Conservation (phyloP, 768 basidiomycete species). For the Sistotremastrum suecicum region DNA sequence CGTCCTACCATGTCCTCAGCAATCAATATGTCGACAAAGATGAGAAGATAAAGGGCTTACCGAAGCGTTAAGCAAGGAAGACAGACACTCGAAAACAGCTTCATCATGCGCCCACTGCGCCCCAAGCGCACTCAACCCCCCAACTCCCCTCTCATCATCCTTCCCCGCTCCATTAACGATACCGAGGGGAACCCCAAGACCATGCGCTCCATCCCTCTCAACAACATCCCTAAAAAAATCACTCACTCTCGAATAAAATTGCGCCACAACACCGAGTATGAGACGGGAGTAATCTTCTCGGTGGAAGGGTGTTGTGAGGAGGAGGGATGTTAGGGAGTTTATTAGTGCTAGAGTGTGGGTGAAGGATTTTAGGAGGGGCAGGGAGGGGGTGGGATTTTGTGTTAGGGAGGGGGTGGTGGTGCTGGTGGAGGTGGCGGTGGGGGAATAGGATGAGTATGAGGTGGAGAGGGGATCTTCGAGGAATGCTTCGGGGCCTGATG, state of each 20-base stretch:
- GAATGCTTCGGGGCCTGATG: conserved; percentile 70
- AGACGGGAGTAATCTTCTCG: conserved; percentile 89
- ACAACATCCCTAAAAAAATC: conserved; percentile 73
- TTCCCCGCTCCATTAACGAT: no score
- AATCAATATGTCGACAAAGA: conserved; percentile 1
- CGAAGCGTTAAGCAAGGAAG: conserved; percentile 40
- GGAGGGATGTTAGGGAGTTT: conserved; percentile 85
- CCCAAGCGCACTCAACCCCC: conserved; percentile 19
- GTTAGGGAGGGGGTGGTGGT: no score
- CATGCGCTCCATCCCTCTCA: conserved; percentile 20
- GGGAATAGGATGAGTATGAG: conserved; percentile 31
- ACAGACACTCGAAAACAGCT: conserved; percentile 62
- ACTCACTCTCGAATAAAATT: conserved; percentile 91
- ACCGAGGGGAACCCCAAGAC: conserved; percentile 4
- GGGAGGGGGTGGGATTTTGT: no score
- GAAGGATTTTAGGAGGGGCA: no score
- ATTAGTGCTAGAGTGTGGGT: conserved; percentile 46
- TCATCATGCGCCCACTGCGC: conserved; percentile 77
- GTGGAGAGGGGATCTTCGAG: conserved; percentile 61
- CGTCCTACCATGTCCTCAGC: conserved; percentile 23
- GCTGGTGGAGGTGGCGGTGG: no score
- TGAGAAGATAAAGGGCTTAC: conserved; percentile 24
- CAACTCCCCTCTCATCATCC: no score
- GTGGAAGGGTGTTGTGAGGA: conserved; percentile 85
- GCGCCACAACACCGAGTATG: conserved; percentile 86